These are phyloP conservation scores for Protostelium mycophagum DNA, from an alignment of 78 protist genomes.

Conservation along the genomic window DNA sequence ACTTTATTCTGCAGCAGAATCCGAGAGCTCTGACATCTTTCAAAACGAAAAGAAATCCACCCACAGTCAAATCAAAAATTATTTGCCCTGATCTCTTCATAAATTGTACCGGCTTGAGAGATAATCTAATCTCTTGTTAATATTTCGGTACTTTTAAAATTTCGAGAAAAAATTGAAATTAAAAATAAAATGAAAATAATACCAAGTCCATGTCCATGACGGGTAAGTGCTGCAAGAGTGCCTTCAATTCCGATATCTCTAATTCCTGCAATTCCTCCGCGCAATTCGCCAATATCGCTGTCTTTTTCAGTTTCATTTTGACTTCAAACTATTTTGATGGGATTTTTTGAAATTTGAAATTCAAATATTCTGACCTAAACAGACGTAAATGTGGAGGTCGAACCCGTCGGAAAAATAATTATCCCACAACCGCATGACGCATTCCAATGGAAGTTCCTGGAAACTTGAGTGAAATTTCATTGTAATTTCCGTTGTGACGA, in stretches of 20 bases:
- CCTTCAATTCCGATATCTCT: conserved; percentile 49
- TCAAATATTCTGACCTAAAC: too few species aligned
- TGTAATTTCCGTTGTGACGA: too few species aligned
- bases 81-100: conserved; percentile 57
- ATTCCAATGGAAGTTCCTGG: conserved; percentile 53
- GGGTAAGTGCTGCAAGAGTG: conserved; percentile 53
- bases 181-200: not conserved
- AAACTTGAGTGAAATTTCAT: not conserved
- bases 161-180: not conserved
- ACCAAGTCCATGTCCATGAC: conserved; percentile 62
- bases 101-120: conserved; percentile 50
- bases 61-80: too few species aligned
- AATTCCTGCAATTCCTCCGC: conserved; percentile 52
- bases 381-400: conserved; percentile 48
- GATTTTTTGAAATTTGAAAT: too few species aligned
- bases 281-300: conserved; percentile 38
- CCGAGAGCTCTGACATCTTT: too few species aligned
- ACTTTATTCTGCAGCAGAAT: too few species aligned
- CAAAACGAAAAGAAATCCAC: too few species aligned
- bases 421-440: conserved; percentile 62
- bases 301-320: not conserved
- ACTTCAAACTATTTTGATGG: too few species aligned
- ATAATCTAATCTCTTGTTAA: too few species aligned
- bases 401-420: conserved; percentile 61
- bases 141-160: not conserved